Evolutionary conservation across 2,329 filamentous ascomycete genomes (phyloP), one percentile per base, ranked within the genome.

Genomic region (Parastagonospora nodorum): DNA sequence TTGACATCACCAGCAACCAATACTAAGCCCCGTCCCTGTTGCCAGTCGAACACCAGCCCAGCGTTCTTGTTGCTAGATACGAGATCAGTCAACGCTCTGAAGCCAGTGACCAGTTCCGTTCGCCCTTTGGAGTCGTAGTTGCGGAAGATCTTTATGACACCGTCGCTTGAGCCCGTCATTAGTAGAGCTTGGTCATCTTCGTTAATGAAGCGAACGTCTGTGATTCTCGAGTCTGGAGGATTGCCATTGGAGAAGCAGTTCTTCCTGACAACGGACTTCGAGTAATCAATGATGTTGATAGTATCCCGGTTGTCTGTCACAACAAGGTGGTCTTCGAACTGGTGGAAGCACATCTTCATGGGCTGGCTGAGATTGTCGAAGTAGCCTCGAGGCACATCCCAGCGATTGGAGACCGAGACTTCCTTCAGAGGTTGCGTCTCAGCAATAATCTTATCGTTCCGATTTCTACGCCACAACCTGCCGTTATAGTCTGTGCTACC

Each of bases 21-120:
- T 7, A 96, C 88, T 53, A 91, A 90, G 7, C 94, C 94, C 61
- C 91, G 90, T n/a, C 95, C 92, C 76, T 99, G 94, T 72, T 97
- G 93, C 94, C 94, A 99, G 73, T 99, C 93, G 70, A 97, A 95
- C 24, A 97, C 93, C 75, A 99, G 88, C 16, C 94, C 94, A 1
- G 92, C 92, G 72, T 96, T 96, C 67, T 92, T 88, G 66, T 93
- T 96, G 72, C 90, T 96, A 4, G 92, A 91, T 5, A 97, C 89
- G 70, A 97, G 88, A 74, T 99, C 91, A 10, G 91, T 96, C 51
- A 99, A 77, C 4, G 94, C 94, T 40, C 94, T 86, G 85, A 95
- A 97, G 14, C 91, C 85, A 0, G 93, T 92, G 2, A 95, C 92
- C 28, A 99, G 83, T 75, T 96, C 89, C 27, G 94, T 87, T 44